Evolutionary conservation across 306 rosid species (phyloP), one percentile per base, ranked within the genome.

Genomic region (Chamaecrista fasciculata): DNA sequence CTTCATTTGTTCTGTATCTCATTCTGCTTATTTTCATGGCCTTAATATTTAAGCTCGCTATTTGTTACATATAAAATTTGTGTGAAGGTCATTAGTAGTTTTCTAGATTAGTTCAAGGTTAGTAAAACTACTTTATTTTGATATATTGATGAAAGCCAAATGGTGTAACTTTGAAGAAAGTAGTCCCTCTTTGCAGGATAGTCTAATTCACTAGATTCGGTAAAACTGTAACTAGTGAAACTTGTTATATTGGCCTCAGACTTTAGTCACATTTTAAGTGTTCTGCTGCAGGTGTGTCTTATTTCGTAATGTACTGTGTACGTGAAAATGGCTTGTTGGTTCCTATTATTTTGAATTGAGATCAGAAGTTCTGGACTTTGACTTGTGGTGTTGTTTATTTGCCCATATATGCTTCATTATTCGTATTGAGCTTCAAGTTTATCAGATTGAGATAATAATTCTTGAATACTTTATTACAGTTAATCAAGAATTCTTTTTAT

Each of bases 401-500:
- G 23, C 39, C 36, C 46, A 1, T 43, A 10, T 4, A 40, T 16
- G 46, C 11, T 42, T 50, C 42, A 24, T 57, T 57, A 50, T 50
- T 69, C 36, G 3, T 20, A 12, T 40, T 58, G 51, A 74, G 37
- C 31, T 74, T 56, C 44, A n/a, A 62, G 20, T 74, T 66, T 44
- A 66, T 66, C 48, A 28, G 43, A n/a, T 37, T 69, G 12, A 36
- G 40, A 42, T 64, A 19, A 28, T 43, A 47, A 19, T 62, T 55
- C 34, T 43, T 1, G 66, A 24, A 59, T 52, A 60, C 31, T 70
- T 50, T 4, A 51, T 37, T 11, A 29, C 48, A 28, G 46, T 58
- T 20, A 20, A 33, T n/a, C 19, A 2, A 73, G 26, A 60, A 47
- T 74, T 69, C 53, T 74, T 64, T 67, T 49, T 18, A 34, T 73